phyloP scores from a whole-genome alignment of 257 asterid genomes.

The Anisodus acutangulus region DNA sequence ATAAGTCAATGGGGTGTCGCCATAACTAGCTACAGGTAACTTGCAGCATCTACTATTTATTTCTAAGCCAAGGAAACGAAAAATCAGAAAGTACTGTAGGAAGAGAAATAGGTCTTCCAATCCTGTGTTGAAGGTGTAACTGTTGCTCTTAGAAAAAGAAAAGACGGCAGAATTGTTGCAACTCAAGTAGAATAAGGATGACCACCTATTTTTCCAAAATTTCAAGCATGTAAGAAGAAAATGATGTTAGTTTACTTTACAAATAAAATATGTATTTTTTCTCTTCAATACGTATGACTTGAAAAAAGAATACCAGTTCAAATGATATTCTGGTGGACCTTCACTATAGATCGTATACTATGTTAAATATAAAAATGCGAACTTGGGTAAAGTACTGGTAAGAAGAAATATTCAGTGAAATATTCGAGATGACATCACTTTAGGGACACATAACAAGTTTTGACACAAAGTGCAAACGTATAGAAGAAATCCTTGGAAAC shows the following conservation, averaged over 20 bases:
- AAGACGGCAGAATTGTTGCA: background rate
- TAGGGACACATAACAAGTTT: background rate
- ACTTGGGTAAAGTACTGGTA: background rate
- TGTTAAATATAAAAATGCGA: background rate
- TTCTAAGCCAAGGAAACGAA: background rate
- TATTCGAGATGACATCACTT: background rate
- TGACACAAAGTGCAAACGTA: conserved; percentile 7
- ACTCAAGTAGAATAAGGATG: conserved; percentile 1
- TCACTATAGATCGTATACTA: background rate
- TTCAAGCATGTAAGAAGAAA: conserved; percentile 20
- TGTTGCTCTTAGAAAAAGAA: background rate
- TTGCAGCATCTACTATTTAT: conserved; percentile 16
- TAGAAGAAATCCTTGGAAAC: background rate
- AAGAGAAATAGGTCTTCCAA: conserved; percentile 16
- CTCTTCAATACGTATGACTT: conserved; percentile 15
- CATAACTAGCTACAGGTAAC: background rate
- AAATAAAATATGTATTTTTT: background rate
- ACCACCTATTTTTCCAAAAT: background rate
- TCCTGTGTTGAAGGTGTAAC: conserved; percentile 7
- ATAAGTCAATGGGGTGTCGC: background rate
- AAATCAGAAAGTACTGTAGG: conserved; percentile 16
- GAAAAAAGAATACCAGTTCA: background rate
- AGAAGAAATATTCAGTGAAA: conserved; percentile 1
- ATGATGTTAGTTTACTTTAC: background rate
- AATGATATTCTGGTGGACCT: conserved; percentile 21